These are phyloP conservation scores for Colletotrichum gloeosporioides DNA, from an alignment of 2,329 filamentous ascomycete species.

Conservation along the genomic window DNA sequence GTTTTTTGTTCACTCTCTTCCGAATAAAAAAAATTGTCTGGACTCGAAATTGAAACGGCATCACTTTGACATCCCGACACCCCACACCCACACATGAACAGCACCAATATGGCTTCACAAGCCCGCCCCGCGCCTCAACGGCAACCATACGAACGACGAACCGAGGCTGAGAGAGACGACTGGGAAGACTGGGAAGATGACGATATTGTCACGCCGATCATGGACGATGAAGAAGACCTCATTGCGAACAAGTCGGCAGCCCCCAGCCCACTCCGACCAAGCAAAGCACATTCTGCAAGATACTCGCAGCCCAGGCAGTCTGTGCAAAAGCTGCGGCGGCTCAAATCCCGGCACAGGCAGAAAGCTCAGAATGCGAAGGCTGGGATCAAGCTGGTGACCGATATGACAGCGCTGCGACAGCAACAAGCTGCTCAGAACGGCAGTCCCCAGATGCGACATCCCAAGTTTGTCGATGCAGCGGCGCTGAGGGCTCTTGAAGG, in stretches of 20 bases:
- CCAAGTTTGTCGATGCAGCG: slow-evolving; percentile 63
- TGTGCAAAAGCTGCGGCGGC: slow-evolving; percentile 45
- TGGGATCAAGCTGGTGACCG: slow-evolving; percentile 73
- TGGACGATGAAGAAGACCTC: slow-evolving; percentile 40
- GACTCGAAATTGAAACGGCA: background rate
- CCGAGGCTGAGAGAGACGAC: slow-evolving; percentile 38
- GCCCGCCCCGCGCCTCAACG: background rate
- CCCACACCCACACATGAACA: background rate
- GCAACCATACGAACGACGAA: background rate
- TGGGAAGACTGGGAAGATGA: slow-evolving; percentile 63
- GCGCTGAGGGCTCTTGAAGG: slow-evolving; percentile 66
- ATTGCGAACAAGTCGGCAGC: slow-evolving; percentile 22
- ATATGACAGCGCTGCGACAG: slow-evolving; percentile 62
- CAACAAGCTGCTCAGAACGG: slow-evolving; percentile 39
- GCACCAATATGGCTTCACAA: slow-evolving; percentile 3
- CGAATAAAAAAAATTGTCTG: background rate
- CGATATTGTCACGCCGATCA: slow-evolving; percentile 44
- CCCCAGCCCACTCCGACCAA: slow-evolving; percentile 13
- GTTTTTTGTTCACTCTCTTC: background rate
- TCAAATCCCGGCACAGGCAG: slow-evolving; percentile 66
- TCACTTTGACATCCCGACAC: background rate
- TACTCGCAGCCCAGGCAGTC: slow-evolving; percentile 35
- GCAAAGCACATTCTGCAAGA: slow-evolving; percentile 10
- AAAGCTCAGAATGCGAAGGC: slow-evolving; percentile 65
- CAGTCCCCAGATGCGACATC: slow-evolving; percentile 30